Percentiles rank a stretch among this genome's conserved stretches.
Evolutionary conservation across 805 yeast genomes (phyloP).

Genomic region (Ogataea parapolymorpha): DNA sequence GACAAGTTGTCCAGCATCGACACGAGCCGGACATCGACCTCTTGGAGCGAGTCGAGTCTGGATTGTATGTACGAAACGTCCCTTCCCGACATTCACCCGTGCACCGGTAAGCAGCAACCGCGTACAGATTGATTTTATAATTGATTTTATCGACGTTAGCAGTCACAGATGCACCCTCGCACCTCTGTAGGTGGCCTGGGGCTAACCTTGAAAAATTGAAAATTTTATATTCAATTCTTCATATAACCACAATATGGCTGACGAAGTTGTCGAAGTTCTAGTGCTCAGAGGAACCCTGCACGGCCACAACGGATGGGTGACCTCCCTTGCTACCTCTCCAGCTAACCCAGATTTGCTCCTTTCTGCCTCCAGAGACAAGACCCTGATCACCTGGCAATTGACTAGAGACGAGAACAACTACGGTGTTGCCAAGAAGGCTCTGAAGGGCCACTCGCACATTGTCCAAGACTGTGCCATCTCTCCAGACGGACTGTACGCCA

Average conservation of each 20-base stretch:
- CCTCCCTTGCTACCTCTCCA: conserved; percentile 96
- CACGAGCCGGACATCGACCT: conserved; percentile 50
- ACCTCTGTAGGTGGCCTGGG: conserved; percentile 1
- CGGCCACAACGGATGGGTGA: conserved; percentile 97
- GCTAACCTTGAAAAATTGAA: conserved; percentile 15
- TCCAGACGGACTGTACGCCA: conserved; percentile 95
- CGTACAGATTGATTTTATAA: no score
- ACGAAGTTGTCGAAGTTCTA: conserved; percentile 78
- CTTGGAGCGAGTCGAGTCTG: conserved; percentile 49
- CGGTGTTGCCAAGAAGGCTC: conserved; percentile 97
- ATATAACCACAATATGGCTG: conserved; percentile 51
- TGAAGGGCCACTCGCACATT: conserved; percentile 98
- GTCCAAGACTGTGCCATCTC: conserved; percentile 97
- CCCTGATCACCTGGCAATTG: conserved; percentile 97
- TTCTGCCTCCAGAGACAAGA: conserved; percentile 98
- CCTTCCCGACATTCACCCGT: conserved; percentile 14
- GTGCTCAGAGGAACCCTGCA: conserved; percentile 99
- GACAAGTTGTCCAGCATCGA: conserved; percentile 49
- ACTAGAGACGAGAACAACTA: conserved; percentile 92
- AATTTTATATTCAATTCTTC: conserved; percentile 15
- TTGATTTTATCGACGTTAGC: background rate
- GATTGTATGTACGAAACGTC: conserved; percentile 39
- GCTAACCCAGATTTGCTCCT: conserved; percentile 97
- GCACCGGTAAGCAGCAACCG: conserved; percentile 1
- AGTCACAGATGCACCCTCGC: conserved; percentile 8